Percentiles rank a stretch among this genome's conserved stretches.
Conservation (phyloP, 352 stramenopile species). For the Globisporangium nunn region DNA sequence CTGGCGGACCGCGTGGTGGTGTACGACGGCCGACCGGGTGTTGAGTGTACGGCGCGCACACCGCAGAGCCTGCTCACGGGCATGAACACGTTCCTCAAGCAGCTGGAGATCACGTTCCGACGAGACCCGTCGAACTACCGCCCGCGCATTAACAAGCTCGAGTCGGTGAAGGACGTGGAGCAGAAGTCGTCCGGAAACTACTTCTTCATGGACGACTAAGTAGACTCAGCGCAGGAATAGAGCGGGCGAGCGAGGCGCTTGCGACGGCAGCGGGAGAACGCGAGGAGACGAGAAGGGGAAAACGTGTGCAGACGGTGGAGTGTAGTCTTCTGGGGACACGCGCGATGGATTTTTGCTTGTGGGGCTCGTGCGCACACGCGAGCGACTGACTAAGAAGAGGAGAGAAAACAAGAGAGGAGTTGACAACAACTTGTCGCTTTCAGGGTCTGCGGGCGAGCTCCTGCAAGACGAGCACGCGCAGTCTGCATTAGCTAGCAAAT, state of each 20-base stretch:
- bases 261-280: conserved; percentile 3
- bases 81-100: conserved; percentile 99
- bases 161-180: conserved; percentile 96
- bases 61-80: conserved; percentile 94
- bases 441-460: conserved; percentile 13
- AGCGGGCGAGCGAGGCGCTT: conserved; percentile 5
- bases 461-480: not conserved
- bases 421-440: not conserved
- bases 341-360: conserved; percentile 2
- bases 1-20: conserved; percentile 95
- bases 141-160: conserved; percentile 94
- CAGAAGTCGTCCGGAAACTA: conserved; percentile 97
- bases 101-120: conserved; percentile 98
- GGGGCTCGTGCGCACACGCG: not conserved
- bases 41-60: conserved; percentile 95
- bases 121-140: conserved; percentile 98
- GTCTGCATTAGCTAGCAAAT: not conserved
- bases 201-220: conserved; percentile 98
- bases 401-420: not conserved
- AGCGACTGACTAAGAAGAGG: not conserved
- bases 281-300: not conserved
- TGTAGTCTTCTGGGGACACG: not conserved
- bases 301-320: not conserved
- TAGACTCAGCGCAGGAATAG: conserved; percentile 2
- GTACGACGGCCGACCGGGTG: conserved; percentile 92